Evolutionary conservation across 2,329 filamentous ascomycete genomes (phyloP), one percentile per base, ranked within the genome.

Genomic region (Zarea fungicola): DNA sequence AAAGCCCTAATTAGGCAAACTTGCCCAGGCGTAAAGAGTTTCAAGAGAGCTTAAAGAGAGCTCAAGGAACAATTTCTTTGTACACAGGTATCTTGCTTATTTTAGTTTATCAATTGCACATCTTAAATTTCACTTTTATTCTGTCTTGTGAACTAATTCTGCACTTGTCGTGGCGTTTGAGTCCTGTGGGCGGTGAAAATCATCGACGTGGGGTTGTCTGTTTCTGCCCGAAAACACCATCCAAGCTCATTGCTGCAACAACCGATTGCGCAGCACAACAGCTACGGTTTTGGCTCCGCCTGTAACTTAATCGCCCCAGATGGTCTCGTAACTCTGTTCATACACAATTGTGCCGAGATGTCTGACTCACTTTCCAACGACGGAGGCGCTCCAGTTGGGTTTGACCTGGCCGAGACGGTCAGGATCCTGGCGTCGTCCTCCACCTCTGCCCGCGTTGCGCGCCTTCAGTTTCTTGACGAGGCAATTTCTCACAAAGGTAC

Each of bases 401-500:
- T 83, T 54, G 76, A 84, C 65, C 65, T 80, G 56, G 64, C 65
- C 47, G 66, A 71, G 52, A 70, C 70, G 47, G 75, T 71, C 58
- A 65, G 69, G 42, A 76, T 74, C 44, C 66, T 86, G 52, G 71
- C 73, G 44, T 83, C 81, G 35, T 84, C 84, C 40, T 86, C 83
- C 7, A 85, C 82, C 13, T 66, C 69, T 28, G 58, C 66, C 18
- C 76, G 84, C 41, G 76, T 79, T 55, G 62, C 73, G 45, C 74
- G 77, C 58, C 65, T 87, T 52, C 75, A 74, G 52, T 58, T 60
- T 32, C 67, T 87, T 37, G 75, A 82, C 55, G 81, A 84, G 52
- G 74, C 71, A 56, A 65, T 85, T 52, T 65, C 63, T 49, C 72
- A 75, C 44, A 73, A 78, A 62, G 70, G 82, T 85, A 67, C n/a